Conservation (phyloP, 163 green algal species). For the Scenedesmus sp. region DNA sequence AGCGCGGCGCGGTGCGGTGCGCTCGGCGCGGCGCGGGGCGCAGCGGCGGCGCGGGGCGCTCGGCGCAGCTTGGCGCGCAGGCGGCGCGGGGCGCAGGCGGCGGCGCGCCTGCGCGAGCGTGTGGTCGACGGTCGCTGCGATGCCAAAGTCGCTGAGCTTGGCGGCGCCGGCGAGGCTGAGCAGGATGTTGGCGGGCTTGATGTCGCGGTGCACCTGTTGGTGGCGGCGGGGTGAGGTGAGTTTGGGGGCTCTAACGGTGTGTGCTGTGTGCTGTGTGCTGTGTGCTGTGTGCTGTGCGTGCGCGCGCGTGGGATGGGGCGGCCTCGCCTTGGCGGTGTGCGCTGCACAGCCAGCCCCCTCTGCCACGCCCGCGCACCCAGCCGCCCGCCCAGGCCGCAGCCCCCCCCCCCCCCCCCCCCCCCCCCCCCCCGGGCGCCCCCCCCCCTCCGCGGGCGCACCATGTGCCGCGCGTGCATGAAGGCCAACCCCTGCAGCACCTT, state of each 20-base stretch:
- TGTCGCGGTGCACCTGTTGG: conserved; percentile 90
- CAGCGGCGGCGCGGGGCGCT: background rate
- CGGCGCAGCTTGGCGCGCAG: too few relatives aligned
- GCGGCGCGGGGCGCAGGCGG: too few relatives aligned
- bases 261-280: too few relatives aligned
- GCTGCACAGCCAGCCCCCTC: too few relatives aligned
- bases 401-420: background rate
- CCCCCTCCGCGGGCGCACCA: conserved; percentile 49
- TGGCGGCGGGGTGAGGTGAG: too few relatives aligned
- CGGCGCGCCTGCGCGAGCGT: conserved; percentile 87
- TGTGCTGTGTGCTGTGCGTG: too few relatives aligned
- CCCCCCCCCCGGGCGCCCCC: background rate
- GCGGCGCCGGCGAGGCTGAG: conserved; percentile 78
- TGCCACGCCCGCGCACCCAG: too few relatives aligned
- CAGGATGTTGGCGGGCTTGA: conserved; percentile 95
- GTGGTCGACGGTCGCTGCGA: conserved; percentile 88
- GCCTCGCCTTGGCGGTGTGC: too few relatives aligned
- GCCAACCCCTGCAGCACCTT: conserved; percentile 77
- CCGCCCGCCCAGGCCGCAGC: background rate
- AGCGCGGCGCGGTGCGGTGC: too few relatives aligned
- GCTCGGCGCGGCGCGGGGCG: too few relatives aligned
- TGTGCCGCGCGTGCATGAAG: conserved; percentile 86
- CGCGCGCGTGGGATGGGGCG: too few relatives aligned
- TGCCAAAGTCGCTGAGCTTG: conserved; percentile 98
- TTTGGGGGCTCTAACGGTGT: too few relatives aligned